phyloP scores from a whole-genome alignment of 148 eudicot species.

The Linanthus parryae region DNA sequence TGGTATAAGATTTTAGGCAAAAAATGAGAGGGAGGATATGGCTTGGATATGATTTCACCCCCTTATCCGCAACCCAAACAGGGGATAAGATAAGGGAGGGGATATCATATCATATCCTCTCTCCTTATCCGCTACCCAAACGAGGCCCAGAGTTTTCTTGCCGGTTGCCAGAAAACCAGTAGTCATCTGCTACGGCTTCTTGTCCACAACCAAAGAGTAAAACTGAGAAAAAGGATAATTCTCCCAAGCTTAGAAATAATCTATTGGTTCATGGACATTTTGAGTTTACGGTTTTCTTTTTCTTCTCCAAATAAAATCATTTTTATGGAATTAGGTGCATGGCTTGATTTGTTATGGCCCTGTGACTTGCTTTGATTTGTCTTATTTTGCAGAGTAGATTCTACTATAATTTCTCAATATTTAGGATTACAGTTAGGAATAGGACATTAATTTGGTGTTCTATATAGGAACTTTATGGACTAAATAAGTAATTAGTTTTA shows the following conservation, averaged over 20 bases:
- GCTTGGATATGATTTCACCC: too few relatives aligned
- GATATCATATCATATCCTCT: too few relatives aligned
- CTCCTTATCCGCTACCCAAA: too few relatives aligned
- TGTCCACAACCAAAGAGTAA: constrained; percentile 4
- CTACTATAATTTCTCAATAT: neutral
- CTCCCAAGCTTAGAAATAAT: constrained; percentile 14
- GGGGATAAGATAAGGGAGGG: too few relatives aligned
- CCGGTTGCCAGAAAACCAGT: constrained; percentile 3
- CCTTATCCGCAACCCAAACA: too few relatives aligned
- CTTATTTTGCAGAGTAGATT: too few relatives aligned
- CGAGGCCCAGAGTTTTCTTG: constrained; percentile 59
- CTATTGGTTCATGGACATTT: constrained; percentile 16
- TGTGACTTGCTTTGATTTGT: constrained; percentile 5
- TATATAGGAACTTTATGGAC: too few relatives aligned
- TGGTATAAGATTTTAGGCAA: too few relatives aligned
- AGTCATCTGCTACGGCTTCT: constrained; percentile 9
- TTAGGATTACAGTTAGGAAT: constrained; percentile 3
- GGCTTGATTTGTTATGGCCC: constrained; percentile 11
- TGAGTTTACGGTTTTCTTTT: neutral
- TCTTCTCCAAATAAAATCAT: neutral
- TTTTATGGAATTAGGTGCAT: neutral
- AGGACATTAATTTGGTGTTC: constrained; percentile 13
- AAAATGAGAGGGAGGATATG: too few relatives aligned
- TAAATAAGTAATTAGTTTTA: too few relatives aligned
- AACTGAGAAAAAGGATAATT: constrained; percentile 10